Base-by-base conservation (phyloP, 805 yeast species). In the Saturnispora hagleri region DNA sequence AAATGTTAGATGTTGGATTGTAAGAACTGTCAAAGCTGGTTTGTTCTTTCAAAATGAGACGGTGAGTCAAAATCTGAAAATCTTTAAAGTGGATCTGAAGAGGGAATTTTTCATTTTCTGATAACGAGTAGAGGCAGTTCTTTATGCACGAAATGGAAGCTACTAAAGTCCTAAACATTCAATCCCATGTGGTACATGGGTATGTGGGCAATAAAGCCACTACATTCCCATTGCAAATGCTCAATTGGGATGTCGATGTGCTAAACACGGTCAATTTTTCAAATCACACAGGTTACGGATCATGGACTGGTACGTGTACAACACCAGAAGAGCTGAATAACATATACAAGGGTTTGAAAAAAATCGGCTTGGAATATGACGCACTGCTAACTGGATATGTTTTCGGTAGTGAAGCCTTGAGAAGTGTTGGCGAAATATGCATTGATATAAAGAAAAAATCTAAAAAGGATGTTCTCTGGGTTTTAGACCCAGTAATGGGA, bases 401-500 rank as follows among this genome's bases (percentile, higher is more conserved):
- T 10, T 86, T 88, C 15, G 81, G 81, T 51, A 74, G 73, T 8
- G 70, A 69, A 22, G 68, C 83, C 15, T 69, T 81, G 18, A 61
- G 66, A 20, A 69, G 71, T 1, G 72, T 76, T 52, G 77, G 75
- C 1, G 62, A 67, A 17, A 60, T 68, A 2, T 67, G 70, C 41
- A 42, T 55, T 5, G 63, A 61, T 31, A 58, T 74, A 33, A 80
- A 77, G 57, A 46, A 31, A 7, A 48, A 52, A 8, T 38, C 42
- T 62, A 67, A 38, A 68, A 74, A 0, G 53, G 20, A 47, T 1
- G 53, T 73, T 5, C 48, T 77, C 5, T 82, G 88, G 79, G 66
- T 85, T 24, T 66, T 85, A 56, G 93, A 85, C 60, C 91, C 93
- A 0, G 90, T 85, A 0, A 77, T 85, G 82, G 93, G 93, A 1